phyloP scores from a whole-genome alignment of 345 rosid genomes.

The Gossypium sturtianum region DNA sequence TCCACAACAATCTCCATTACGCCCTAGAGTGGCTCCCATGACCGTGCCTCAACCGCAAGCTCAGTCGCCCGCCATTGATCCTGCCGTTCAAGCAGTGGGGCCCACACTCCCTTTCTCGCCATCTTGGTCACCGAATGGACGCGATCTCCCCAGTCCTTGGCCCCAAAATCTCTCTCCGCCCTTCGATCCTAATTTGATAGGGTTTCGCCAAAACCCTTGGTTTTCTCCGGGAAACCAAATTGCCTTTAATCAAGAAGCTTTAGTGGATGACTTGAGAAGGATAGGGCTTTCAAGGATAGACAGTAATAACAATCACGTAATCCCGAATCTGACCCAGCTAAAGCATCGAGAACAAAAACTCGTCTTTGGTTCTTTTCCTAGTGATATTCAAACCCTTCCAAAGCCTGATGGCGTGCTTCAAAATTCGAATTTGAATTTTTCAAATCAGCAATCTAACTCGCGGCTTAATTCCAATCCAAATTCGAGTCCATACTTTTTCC shows the following conservation, averaged over 20 bases:
- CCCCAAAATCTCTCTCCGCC: conserved; percentile 31
- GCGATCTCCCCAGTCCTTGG: conserved; percentile 28
- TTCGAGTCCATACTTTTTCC: conserved; percentile 19
- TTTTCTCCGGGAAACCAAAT: conserved; percentile 25
- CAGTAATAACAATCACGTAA: conserved; percentile 14
- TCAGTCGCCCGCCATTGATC: conserved; percentile 42
- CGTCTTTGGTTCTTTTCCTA: conserved; percentile 55
- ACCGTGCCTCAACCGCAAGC: conserved; percentile 11
- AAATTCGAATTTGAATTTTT: conserved; percentile 24
- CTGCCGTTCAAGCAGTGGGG: conserved; percentile 80
- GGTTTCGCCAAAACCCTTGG: conserved; percentile 42
- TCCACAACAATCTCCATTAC: conserved; percentile 16
- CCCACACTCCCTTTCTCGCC: conserved; percentile 38
- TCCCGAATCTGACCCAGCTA: conserved; percentile 31
- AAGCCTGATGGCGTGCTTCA: conserved; percentile 25
- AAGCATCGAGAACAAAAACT: conserved; percentile 40
- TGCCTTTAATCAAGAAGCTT: conserved; percentile 27
- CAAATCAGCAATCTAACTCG: conserved; percentile 29
- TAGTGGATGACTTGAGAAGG: conserved; percentile 40
- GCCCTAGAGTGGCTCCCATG: conserved; percentile 5
- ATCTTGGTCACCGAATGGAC: conserved; percentile 34
- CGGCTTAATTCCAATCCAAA: conserved; percentile 23
- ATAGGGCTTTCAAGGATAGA: conserved; percentile 36
- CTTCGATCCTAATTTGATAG: conserved; percentile 36
- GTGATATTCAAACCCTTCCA: conserved; percentile 31